phyloP scores from a whole-genome alignment of 129 eudicot species.

The Rutidosis leptorrhynchoides region DNA sequence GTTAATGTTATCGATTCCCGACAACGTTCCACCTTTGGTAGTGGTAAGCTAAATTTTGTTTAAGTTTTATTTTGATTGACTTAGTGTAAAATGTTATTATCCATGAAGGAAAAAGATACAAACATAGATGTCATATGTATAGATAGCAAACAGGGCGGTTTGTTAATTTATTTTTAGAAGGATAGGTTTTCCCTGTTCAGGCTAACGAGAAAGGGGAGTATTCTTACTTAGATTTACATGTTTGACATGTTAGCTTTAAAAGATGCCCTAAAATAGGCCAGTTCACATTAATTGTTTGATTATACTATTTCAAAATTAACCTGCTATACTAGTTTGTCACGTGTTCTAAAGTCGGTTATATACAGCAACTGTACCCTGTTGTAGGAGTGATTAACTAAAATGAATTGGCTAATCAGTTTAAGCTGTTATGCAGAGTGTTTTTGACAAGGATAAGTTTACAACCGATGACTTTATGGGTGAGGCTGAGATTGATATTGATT shows the following conservation, averaged over 20 bases:
- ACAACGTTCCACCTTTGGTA: slow-evolving; percentile 68
- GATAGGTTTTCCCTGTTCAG: too few relatives aligned
- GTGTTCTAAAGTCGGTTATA: not conserved
- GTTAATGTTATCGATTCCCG: slow-evolving; percentile 94
- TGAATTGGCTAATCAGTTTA: slow-evolving; percentile 7
- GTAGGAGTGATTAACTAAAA: not conserved
- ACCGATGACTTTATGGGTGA: slow-evolving; percentile 93
- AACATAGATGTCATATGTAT: too few relatives aligned
- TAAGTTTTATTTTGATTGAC: not conserved
- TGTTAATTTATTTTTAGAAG: too few relatives aligned
- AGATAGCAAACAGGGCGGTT: too few relatives aligned
- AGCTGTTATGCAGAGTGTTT: slow-evolving; percentile 57
- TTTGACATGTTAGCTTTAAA: not conserved
- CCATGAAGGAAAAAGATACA: not conserved
- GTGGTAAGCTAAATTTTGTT: slow-evolving; percentile 49
- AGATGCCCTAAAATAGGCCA: not conserved
- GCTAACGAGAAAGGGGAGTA: too few relatives aligned
- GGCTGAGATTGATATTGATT: slow-evolving; percentile 83
- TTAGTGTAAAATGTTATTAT: not conserved
- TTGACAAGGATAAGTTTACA: slow-evolving; percentile 87
- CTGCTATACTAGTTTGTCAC: not conserved
- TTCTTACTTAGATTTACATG: too few relatives aligned
- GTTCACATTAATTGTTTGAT: not conserved
- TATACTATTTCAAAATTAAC: not conserved
- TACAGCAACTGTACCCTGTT: not conserved